Conservation (phyloP, 2,329 filamentous ascomycete species). For the Anisogramma anomala region DNA sequence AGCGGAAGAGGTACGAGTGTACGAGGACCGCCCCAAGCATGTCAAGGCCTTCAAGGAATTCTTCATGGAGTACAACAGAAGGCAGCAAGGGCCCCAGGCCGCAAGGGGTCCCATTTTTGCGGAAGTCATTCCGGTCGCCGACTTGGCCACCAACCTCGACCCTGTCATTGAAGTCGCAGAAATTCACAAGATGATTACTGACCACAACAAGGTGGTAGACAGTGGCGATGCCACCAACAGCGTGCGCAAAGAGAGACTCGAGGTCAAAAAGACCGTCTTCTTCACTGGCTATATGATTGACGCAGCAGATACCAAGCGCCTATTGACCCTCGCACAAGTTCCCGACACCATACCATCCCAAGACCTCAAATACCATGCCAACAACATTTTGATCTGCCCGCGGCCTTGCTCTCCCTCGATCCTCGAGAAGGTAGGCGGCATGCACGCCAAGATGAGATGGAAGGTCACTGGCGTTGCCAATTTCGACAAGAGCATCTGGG, state of each 20-base stretch:
- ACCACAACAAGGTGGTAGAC: slow-evolving; percentile 58
- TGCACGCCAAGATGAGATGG: slow-evolving; percentile 76
- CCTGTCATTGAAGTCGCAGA: slow-evolving; percentile 70
- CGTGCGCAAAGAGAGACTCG: slow-evolving; percentile 35
- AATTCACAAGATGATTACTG: slow-evolving; percentile 80
- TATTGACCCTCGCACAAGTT: slow-evolving; percentile 59
- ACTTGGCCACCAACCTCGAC: slow-evolving; percentile 61
- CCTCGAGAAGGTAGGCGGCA: slow-evolving; percentile 73
- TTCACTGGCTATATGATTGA: slow-evolving; percentile 86
- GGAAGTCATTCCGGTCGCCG: slow-evolving; percentile 78
- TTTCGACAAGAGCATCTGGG: slow-evolving; percentile 77
- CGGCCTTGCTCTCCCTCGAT: slow-evolving; percentile 61
- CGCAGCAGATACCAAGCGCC: slow-evolving; percentile 56
- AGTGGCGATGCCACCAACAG: slow-evolving; percentile 26
- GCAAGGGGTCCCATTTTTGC: slow-evolving; percentile 53
- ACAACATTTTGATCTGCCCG: slow-evolving; percentile 82
- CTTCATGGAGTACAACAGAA: slow-evolving; percentile 63
- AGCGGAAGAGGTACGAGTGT: slow-evolving; percentile 71
- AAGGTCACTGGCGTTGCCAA: slow-evolving; percentile 65
- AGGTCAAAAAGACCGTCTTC: slow-evolving; percentile 77
- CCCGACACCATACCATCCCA: slow-evolving; percentile 50
- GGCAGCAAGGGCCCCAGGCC: slow-evolving; percentile 34
- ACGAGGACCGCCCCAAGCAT: slow-evolving; percentile 55
- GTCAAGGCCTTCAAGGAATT: slow-evolving; percentile 78
- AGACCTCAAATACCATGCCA: slow-evolving; percentile 72